Percentiles rank a stretch among this genome's conserved stretches.
These are phyloP conservation scores for Yarrowia porcina DNA, from an alignment of 805 yeast genomes.

Conservation along the genomic window DNA sequence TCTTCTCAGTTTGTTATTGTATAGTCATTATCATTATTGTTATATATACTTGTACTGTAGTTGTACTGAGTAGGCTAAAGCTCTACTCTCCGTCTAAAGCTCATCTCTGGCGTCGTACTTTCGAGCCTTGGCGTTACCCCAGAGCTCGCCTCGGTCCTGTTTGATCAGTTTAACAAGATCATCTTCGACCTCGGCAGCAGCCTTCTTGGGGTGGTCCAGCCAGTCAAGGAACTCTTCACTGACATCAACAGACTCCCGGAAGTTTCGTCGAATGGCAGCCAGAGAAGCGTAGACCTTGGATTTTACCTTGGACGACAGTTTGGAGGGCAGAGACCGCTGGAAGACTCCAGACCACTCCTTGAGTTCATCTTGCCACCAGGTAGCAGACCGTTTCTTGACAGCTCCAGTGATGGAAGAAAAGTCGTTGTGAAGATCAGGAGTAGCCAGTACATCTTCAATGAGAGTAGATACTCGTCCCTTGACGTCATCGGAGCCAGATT, in stretches of 20 bases:
- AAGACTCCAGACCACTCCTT: slow-evolving; percentile 20
- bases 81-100: no score
- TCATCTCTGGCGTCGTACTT: slow-evolving; percentile 17
- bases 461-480: slow-evolving; percentile 5
- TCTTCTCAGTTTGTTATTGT: no score
- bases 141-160: slow-evolving; percentile 5
- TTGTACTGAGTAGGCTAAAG: no score
- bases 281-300: slow-evolving; percentile 11
- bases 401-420: slow-evolving; percentile 4
- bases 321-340: slow-evolving; percentile 4
- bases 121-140: slow-evolving; percentile 21
- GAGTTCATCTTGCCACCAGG: slow-evolving; percentile 22
- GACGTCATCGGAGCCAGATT: slow-evolving; percentile 1
- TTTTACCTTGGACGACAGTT: slow-evolving; percentile 3
- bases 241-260: slow-evolving; percentile 4
- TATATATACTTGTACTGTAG: no score
- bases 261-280: slow-evolving; percentile 19
- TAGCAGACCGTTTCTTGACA: slow-evolving; percentile 6
- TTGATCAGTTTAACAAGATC: background rate
- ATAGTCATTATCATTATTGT: slow-evolving; percentile 9
- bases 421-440: slow-evolving; percentile 16
- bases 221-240: slow-evolving; percentile 11
- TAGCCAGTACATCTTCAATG: slow-evolving; percentile 3
- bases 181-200: background rate
- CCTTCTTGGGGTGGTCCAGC: slow-evolving; percentile 13